Percentiles rank a stretch among this genome's conserved stretches.
Evolutionary conservation across 371 early-diverging fungal species (phyloP).

Genomic region (Syncephalastrum sp.): DNA sequence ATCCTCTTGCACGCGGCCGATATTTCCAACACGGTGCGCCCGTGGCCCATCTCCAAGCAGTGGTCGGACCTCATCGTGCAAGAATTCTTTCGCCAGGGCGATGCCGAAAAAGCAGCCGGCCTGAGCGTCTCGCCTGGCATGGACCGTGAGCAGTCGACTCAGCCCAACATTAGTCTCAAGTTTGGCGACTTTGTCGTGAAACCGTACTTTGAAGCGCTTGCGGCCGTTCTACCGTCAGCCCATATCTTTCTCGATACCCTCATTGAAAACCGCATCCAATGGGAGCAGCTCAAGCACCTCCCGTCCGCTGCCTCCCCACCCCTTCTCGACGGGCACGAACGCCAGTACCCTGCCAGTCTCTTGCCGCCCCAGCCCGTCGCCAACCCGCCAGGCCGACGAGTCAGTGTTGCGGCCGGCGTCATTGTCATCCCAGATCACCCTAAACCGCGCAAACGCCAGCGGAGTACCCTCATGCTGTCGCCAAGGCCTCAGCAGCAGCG

Average conservation of each 20-base stretch:
- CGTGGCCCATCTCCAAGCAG: conserved; percentile 79
- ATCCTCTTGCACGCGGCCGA: conserved; percentile 85
- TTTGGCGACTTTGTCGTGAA: conserved; percentile 78
- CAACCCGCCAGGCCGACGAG: conserved; percentile 26
- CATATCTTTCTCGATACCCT: conserved; percentile 32
- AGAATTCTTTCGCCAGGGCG: conserved; percentile 88
- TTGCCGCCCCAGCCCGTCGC: conserved; percentile 15
- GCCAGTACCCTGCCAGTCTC: conserved; percentile 22
- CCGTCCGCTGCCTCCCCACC: conserved; percentile 21
- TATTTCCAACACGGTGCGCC: conserved; percentile 85
- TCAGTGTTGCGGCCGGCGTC: conserved; percentile 51
- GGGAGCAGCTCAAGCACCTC: conserved; percentile 37
- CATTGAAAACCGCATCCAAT: conserved; percentile 36
- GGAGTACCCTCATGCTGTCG: conserved; percentile 5
- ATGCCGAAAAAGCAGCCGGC: conserved; percentile 69
- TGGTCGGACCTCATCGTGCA: conserved; percentile 87
- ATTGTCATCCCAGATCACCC: conserved; percentile 35
- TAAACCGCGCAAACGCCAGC: background rate
- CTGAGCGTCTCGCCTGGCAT: conserved; percentile 85
- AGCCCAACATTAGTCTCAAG: conserved; percentile 72
- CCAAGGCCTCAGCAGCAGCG: background rate
- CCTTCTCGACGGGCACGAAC: conserved; percentile 10
- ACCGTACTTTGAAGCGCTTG: conserved; percentile 80
- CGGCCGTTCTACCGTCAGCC: conserved; percentile 63
- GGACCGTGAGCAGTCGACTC: conserved; percentile 75